Evolutionary conservation across 352 stramenopile genomes (phyloP), one percentile per base, ranked within the genome.

Genomic region (Pythium diclinum): DNA sequence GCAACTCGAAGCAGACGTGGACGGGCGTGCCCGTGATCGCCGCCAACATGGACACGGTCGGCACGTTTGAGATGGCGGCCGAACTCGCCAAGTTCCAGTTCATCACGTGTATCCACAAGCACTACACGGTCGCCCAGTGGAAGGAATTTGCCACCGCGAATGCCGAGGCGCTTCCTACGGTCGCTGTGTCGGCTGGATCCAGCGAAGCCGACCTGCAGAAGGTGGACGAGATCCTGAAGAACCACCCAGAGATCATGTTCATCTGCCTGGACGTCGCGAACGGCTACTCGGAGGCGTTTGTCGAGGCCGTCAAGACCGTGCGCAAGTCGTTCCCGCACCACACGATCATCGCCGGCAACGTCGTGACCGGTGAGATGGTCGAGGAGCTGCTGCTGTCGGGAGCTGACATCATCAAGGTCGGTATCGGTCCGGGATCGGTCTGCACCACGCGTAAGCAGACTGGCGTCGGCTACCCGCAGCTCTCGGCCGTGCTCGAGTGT

Each of bases 391-490:
- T 97, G 63, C 76, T 97, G 23, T 93, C 78, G 11, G 91, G 91
- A 13, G 91, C 91, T 55, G 90, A 97, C 74, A 96, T 97, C 72
- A 91, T 97, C 75, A 97, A 97, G 73, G 86, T 97, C 40, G 91
- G 91, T 63, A 97, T 97, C 61, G 91, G 91, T 72, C 91, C 91
- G 60, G 91, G 91, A 54, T 93, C 81, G 4, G 89, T 97, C 25
- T 97, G 91, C 83, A 97, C 91, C 9, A 97, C 91, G 14, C 87
- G 91, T 59, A 96, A 96, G 74, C 90, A 97, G 76, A 97, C 91
- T 17, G 91, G 91, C 11, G 91, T 97, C 10, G 91, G 91, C 6
- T 97, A 97, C 65, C 91, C 91, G 13, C 91, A 97, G 67, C 77
- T 97, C 11, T 94, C 81, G 40, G 90, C 90, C 9, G 83, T 97